Conservation (phyloP, 495 filamentous ascomycete species). For the Penicillium paxilli region DNA sequence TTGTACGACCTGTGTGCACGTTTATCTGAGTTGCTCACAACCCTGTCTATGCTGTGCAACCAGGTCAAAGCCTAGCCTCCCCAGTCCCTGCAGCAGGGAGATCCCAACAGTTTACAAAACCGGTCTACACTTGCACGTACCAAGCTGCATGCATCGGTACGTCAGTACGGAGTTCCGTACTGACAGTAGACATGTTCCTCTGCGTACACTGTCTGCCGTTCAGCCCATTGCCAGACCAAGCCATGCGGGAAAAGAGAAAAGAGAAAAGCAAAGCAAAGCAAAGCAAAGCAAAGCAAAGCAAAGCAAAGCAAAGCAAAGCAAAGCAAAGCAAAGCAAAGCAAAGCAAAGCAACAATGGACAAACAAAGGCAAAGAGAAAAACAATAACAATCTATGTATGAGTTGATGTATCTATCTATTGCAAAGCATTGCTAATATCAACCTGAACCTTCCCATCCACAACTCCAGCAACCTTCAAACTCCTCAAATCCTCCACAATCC, state of each 20-base stretch:
- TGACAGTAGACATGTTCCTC: background rate
- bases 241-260: too few relatives aligned
- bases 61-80: background rate
- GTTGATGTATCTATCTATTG: slow-evolving; percentile 23
- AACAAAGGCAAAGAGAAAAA: background rate
- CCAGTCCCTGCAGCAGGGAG: slow-evolving; percentile 4
- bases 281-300: too few relatives aligned
- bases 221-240: too few relatives aligned
- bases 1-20: slow-evolving; percentile 10
- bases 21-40: slow-evolving; percentile 3
- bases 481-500: slow-evolving; percentile 78
- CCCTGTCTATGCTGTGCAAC: slow-evolving; percentile 9
- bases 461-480: slow-evolving; percentile 62
- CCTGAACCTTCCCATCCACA: slow-evolving; percentile 52
- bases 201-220: too few relatives aligned
- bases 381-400: background rate
- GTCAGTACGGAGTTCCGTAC: background rate
- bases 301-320: background rate
- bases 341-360: background rate
- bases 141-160: too few relatives aligned
- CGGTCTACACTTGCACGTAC: too few relatives aligned
- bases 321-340: background rate
- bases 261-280: too few relatives aligned
- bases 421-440: slow-evolving; percentile 51
- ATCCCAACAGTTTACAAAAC: too few relatives aligned